Evolutionary conservation across 2,329 filamentous ascomycete genomes (phyloP).

Genomic region (Stagonosporopsis cucurbitacearum): DNA sequence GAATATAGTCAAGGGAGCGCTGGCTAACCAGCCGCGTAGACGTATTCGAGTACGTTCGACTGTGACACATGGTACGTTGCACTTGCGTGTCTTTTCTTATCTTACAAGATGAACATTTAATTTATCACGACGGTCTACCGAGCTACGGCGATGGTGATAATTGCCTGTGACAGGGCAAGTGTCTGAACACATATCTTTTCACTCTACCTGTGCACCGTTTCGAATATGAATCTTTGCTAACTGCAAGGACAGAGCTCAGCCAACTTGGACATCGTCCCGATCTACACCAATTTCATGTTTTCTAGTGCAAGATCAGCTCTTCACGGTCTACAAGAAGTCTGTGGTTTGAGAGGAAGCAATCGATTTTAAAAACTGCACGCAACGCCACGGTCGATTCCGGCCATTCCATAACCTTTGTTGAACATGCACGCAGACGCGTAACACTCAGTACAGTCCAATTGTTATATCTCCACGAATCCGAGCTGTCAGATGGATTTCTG

Average conservation of each 20-base stretch:
- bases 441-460: constrained; percentile 62
- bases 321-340: constrained; percentile 16
- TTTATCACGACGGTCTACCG: constrained; percentile 87
- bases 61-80: constrained; percentile 20
- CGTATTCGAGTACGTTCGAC: neutral
- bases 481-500: constrained; percentile 67
- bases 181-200: constrained; percentile 34
- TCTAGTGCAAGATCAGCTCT: constrained; percentile 14
- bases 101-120: constrained; percentile 51
- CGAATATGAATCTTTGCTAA: constrained; percentile 13
- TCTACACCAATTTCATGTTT: neutral
- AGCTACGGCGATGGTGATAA: constrained; percentile 80
- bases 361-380: too few relatives aligned
- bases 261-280: neutral
- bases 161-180: constrained; percentile 75
- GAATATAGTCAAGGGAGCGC: constrained; percentile 15
- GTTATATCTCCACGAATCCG: constrained; percentile 67
- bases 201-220: neutral
- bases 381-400: neutral
- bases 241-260: neutral
- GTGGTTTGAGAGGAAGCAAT: neutral
- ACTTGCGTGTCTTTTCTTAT: neutral
- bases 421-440: too few relatives aligned
- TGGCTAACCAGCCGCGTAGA: constrained; percentile 33
- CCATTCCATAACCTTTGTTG: neutral